These are phyloP conservation scores for Trapa incisa DNA, from an alignment of 345 rosid genomes.

Conservation along the genomic window DNA sequence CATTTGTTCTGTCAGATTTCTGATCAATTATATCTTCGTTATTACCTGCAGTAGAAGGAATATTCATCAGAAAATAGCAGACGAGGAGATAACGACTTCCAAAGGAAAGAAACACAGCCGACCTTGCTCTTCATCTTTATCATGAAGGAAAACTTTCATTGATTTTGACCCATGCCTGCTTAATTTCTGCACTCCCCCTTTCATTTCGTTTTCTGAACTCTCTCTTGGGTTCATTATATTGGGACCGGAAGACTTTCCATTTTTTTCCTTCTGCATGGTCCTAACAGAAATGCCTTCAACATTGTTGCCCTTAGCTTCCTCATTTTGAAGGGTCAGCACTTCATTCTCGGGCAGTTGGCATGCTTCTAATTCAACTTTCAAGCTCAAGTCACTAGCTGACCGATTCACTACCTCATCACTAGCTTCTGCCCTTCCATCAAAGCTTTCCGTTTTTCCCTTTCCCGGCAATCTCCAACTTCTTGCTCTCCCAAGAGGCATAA, in stretches of 20 bases:
- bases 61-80: not conserved
- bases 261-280: conserved; percentile 9
- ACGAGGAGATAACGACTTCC: conserved; percentile 5
- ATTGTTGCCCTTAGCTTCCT: conserved; percentile 4
- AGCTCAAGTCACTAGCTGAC: conserved; percentile 5
- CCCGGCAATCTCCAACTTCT: conserved; percentile 27
- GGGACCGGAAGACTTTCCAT: conserved; percentile 10
- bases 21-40: conserved; percentile 8
- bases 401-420: conserved; percentile 9
- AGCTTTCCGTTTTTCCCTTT: conserved; percentile 26
- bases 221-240: conserved; percentile 11
- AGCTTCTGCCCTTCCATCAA: conserved; percentile 15
- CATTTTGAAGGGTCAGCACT: not conserved
- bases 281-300: conserved; percentile 3
- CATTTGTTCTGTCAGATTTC: conserved; percentile 23
- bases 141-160: conserved; percentile 15
- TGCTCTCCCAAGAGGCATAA: conserved; percentile 29
- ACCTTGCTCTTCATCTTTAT: conserved; percentile 21
- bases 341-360: conserved; percentile 13
- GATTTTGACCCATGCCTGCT: conserved; percentile 23
- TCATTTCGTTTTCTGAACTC: conserved; percentile 13
- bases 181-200: not conserved
- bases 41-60: conserved; percentile 27
- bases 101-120: conserved; percentile 11
- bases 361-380: conserved; percentile 5